Conservation (phyloP, 2,329 filamentous ascomycete species). For the Neofusicoccum ribis region DNA sequence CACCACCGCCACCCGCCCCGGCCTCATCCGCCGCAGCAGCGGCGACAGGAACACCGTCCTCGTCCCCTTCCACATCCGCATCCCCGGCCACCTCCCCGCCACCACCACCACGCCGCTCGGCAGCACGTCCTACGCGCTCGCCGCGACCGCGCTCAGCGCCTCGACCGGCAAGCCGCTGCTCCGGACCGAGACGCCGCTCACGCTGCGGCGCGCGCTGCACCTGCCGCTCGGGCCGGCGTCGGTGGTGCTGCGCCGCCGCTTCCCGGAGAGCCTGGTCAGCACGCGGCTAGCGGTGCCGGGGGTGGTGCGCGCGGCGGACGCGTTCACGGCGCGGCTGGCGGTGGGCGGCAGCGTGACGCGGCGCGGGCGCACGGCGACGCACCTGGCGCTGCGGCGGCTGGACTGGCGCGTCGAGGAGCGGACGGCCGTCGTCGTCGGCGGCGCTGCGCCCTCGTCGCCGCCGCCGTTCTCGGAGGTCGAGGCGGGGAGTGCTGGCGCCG, state of each 20-base stretch:
- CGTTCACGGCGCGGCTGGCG: background rate
- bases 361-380: constrained; percentile 1
- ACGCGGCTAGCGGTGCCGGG: background rate
- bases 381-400: background rate
- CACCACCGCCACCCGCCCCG: background rate
- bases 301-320: background rate
- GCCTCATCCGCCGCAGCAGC: background rate
- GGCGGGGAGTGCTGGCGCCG: too few species aligned
- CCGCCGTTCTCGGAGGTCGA: background rate
- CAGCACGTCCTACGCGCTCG: background rate
- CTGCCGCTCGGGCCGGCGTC: background rate
- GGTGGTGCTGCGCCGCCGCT: background rate
- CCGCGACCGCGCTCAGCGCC: background rate
- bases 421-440: background rate
- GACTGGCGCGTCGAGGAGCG: constrained; percentile 11
- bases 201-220: background rate
- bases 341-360: background rate
- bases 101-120: background rate
- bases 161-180: background rate
- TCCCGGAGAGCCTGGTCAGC: background rate
- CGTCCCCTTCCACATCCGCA: constrained; percentile 5
- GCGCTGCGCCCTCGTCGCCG: background rate
- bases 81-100: constrained; percentile 3
- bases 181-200: background rate
- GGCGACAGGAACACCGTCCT: background rate